These are phyloP conservation scores for Colletotrichum tropicicola DNA, from an alignment of 2,329 filamentous ascomycete genomes.

Conservation along the genomic window DNA sequence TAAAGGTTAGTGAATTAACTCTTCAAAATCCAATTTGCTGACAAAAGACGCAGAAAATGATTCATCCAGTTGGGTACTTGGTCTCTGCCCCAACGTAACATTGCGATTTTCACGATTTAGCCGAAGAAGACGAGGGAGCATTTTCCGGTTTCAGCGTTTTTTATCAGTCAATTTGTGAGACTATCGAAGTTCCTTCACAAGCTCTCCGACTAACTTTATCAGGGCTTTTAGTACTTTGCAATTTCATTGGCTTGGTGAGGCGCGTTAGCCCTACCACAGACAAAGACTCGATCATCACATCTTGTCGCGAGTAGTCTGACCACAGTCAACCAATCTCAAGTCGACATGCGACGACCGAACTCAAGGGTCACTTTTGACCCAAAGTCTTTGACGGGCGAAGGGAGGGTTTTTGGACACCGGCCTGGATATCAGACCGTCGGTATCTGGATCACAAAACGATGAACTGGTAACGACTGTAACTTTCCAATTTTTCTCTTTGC, in stretches of 20 bases:
- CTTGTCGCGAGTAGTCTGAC: too few species aligned
- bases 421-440: not conserved
- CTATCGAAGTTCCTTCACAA: not conserved
- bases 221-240: not conserved
- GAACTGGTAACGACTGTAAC: constrained; percentile 25
- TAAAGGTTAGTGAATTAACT: too few species aligned
- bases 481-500: constrained; percentile 23
- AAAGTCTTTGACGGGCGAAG: too few species aligned
- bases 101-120: too few species aligned
- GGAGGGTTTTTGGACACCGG: not conserved
- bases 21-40: too few species aligned
- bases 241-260: not conserved
- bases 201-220: not conserved
- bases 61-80: too few species aligned
- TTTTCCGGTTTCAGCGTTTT: not conserved
- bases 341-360: not conserved
- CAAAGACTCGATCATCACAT: too few species aligned
- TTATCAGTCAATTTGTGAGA: not conserved
- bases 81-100: too few species aligned
- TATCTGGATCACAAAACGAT: not conserved
- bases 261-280: too few species aligned
- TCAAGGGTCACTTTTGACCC: not conserved
- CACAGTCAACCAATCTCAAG: not conserved
- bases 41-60: too few species aligned
- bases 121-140: too few species aligned